Conservation (phyloP, 305 asterid species). For the Fraxinus baroniana region DNA sequence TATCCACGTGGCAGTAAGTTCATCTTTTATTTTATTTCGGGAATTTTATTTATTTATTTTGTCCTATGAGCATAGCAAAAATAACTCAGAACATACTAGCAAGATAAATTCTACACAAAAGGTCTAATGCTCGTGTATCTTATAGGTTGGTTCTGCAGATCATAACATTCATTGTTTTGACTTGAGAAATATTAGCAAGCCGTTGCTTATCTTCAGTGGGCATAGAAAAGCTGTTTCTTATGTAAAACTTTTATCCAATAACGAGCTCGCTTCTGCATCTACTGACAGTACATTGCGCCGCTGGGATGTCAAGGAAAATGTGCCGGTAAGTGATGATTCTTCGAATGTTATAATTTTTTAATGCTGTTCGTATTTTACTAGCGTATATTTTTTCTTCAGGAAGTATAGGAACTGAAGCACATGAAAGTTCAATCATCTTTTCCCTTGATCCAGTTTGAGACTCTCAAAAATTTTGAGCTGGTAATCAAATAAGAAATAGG, state of each 20-base stretch:
- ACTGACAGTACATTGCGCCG: conserved; percentile 76
- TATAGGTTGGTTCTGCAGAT: conserved; percentile 91
- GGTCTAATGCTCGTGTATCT: conserved; percentile 6
- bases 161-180: conserved; percentile 87
- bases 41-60: background rate
- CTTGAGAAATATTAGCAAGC: conserved; percentile 64
- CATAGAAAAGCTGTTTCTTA: conserved; percentile 82
- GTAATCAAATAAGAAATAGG: background rate
- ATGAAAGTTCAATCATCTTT: background rate
- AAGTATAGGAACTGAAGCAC: background rate
- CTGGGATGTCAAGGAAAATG: conserved; percentile 80
- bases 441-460: background rate
- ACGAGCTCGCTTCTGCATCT: conserved; percentile 90
- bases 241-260: conserved; percentile 71
- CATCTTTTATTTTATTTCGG: conserved; percentile 9
- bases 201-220: conserved; percentile 64
- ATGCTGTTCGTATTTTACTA: background rate
- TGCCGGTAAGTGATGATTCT: conserved; percentile 48
- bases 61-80: background rate
- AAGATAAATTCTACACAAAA: conserved; percentile 11
- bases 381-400: background rate
- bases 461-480: background rate
- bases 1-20: conserved; percentile 62
- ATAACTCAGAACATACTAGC: conserved; percentile 1
- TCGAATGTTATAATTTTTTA: background rate